Base-by-base conservation (phyloP, 192 early-diverging fungal species). In the Coemansia sp. region DNA sequence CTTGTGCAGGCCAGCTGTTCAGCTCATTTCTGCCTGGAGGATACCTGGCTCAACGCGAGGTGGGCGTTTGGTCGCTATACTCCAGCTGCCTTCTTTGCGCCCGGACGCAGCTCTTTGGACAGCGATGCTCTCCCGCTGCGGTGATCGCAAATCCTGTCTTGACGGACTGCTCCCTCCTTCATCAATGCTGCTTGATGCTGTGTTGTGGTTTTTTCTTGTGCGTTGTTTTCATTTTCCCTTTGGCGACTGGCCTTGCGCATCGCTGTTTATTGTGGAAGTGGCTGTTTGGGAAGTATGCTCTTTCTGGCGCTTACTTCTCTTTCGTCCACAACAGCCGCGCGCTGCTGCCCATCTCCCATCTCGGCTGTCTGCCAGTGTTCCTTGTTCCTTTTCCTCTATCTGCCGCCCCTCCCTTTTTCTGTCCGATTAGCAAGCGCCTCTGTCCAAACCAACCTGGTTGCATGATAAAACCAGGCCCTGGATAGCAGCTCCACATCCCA, bases 111-210 rank as follows among this genome's bases (percentile, higher is more conserved):
- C 31, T 56, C 28, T 12, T 26, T 52, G 55, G 31, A 28, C 55
- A 16, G 18, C 6, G 50, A 1, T 25, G 52, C 25, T 4, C 25
- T 4, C 21, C 25, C 52, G 5, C 16, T 30, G 49, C 51, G 52
- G 53, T 68, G 66, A 66, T 62, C 64, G 70, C 64, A 72, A 72
- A 72, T 72, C 70, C 58, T 16, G 22, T 32, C 41, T 44, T 44
- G 28, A 2, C 28, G 16, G 38, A 16, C 48, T 59, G 49, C 60
- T 57, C 41, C 50, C 52, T 28, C 27, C 44, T 54, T 28, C 62
- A 55, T 50, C 69, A 58, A 56, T 56, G 60, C 28, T 41, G 41
- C 58, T 23, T 54, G 28, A 23, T 49, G 49, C 32, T 57, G 19
- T 69, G 65, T 67, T 67, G 65, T 65, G 24, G 63, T 56, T 60